Evolutionary conservation across 2,329 filamentous ascomycete species (phyloP).

Genomic region (Alternaria ethzedia): DNA sequence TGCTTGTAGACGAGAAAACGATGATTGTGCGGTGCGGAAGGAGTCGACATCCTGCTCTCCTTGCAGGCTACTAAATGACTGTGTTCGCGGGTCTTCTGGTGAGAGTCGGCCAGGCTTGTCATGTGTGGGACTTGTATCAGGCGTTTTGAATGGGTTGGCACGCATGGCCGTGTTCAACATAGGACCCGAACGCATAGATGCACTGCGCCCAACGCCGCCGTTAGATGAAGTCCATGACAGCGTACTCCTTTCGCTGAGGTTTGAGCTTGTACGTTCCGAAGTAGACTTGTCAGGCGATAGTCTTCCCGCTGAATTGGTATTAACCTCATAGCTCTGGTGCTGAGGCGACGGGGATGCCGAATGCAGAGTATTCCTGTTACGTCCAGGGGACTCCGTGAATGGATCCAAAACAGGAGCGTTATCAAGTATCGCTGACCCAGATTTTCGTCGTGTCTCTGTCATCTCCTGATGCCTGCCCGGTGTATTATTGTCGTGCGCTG

Average conservation of each 20-base stretch:
- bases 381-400: slow-evolving; percentile 48
- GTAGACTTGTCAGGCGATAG: slow-evolving; percentile 57
- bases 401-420: slow-evolving; percentile 48
- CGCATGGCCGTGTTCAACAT: slow-evolving; percentile 42
- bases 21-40: slow-evolving; percentile 59
- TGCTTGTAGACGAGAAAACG: slow-evolving; percentile 56
- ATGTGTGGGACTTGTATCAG: slow-evolving; percentile 41
- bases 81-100: slow-evolving; percentile 30
- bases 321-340: slow-evolving; percentile 17
- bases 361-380: slow-evolving; percentile 35
- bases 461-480: slow-evolving; percentile 31
- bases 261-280: slow-evolving; percentile 61
- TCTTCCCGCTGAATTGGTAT: slow-evolving; percentile 36
- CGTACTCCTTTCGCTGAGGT: slow-evolving; percentile 60
- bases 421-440: slow-evolving; percentile 31
- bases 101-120: slow-evolving; percentile 26
- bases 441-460: slow-evolving; percentile 25
- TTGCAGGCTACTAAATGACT: slow-evolving; percentile 47
- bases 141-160: slow-evolving; percentile 42
- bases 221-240: slow-evolving; percentile 51
- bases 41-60: slow-evolving; percentile 54
- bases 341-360: slow-evolving; percentile 30
- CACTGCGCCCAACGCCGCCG: slow-evolving; percentile 52
- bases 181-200: slow-evolving; percentile 53
- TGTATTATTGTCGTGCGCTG: slow-evolving; percentile 21